A percentile compares a stretch with the other conserved stretches of the same genome.
These are phyloP conservation scores for Flaveria floridana DNA, from an alignment of 140 eudicot species.

Conservation along the genomic window DNA sequence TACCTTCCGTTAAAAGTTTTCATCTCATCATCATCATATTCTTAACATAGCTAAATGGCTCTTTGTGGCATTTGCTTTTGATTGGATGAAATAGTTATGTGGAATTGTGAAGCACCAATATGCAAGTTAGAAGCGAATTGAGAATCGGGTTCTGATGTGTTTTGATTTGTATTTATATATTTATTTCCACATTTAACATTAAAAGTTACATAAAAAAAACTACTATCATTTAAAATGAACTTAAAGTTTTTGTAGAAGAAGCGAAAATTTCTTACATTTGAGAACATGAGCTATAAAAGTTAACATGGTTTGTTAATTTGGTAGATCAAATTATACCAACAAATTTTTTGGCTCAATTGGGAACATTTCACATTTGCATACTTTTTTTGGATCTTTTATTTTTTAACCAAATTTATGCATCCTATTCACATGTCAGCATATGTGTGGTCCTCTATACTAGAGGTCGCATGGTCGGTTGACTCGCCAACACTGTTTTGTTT, in stretches of 20 bases:
- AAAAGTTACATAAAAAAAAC: neutral
- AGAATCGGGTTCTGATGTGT: neutral
- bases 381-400: neutral
- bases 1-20: neutral
- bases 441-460: neutral
- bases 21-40: neutral
- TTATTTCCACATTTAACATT: neutral
- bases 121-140: conserved; percentile 14
- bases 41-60: neutral
- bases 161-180: neutral
- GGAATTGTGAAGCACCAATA: neutral
- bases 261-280: neutral
- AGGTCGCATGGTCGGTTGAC: neutral
- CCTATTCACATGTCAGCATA: neutral
- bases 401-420: neutral
- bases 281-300: neutral
- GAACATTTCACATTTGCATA: neutral
- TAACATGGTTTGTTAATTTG: neutral
- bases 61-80: neutral
- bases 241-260: neutral
- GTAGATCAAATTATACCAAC: neutral
- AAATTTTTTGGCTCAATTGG: neutral
- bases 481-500: neutral
- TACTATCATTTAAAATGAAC: neutral
- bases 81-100: neutral